These are phyloP conservation scores for Nigrospora osmanthi DNA, from an alignment of 2,329 filamentous ascomycete species.

Conservation along the genomic window DNA sequence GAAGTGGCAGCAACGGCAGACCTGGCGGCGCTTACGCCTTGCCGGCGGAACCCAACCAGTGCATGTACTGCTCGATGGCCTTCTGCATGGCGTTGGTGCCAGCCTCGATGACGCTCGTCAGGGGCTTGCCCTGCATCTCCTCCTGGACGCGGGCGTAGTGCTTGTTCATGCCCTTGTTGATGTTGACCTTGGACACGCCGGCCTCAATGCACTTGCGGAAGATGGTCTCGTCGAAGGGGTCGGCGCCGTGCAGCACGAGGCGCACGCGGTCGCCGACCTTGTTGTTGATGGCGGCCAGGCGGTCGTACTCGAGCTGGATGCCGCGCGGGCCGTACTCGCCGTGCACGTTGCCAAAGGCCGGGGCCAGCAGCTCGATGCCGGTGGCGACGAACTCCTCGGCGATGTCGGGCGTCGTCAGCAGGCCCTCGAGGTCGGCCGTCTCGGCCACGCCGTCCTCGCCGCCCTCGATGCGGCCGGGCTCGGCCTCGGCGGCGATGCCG, in stretches of 20 bases:
- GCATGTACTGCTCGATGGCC: constrained; percentile 38
- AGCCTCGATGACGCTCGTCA: constrained; percentile 39
- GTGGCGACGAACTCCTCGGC: constrained; percentile 57
- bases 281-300: constrained; percentile 26
- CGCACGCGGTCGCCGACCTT: constrained; percentile 35
- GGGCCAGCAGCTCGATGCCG: constrained; percentile 61
- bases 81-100: constrained; percentile 38
- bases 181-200: constrained; percentile 41
- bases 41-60: constrained; percentile 35
- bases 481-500: constrained; percentile 63
- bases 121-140: constrained; percentile 35
- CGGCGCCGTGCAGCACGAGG: constrained; percentile 39
- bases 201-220: constrained; percentile 34
- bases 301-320: constrained; percentile 26
- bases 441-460: constrained; percentile 63
- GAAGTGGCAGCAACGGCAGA: not conserved
- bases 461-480: constrained; percentile 60
- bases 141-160: constrained; percentile 35
- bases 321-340: constrained; percentile 51
- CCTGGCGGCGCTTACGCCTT: constrained; percentile 22
- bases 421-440: constrained; percentile 28
- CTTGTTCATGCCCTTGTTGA: constrained; percentile 44
- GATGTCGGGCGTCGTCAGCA: constrained; percentile 56
- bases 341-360: constrained; percentile 64
- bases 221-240: constrained; percentile 37